phyloP scores from a whole-genome alignment of 78 protist genomes.

The Carpediemonas membranifera region DNA sequence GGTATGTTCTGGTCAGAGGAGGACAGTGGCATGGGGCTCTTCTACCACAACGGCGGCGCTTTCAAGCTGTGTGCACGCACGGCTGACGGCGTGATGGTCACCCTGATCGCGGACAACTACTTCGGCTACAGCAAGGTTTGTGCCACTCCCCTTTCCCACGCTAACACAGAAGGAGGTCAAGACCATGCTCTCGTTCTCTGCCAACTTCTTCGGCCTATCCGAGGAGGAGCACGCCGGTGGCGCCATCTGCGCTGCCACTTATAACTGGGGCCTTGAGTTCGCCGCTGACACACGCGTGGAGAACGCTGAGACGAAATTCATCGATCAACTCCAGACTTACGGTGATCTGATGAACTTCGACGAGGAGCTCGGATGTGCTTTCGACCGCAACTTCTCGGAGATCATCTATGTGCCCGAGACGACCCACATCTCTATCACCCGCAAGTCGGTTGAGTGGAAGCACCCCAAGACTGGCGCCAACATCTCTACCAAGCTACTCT shows the following conservation, averaged over 20 bases:
- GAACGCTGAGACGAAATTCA: not conserved
- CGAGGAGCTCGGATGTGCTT: slow-evolving; percentile 1
- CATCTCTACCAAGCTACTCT: not conserved
- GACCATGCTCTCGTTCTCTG: slow-evolving; percentile 5
- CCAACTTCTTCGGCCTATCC: not conserved
- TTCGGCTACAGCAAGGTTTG: slow-evolving; percentile 12
- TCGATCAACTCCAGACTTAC: not conserved
- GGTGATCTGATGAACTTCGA: not conserved
- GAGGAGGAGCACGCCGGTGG: slow-evolving; percentile 32
- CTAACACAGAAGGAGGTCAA: slow-evolving; percentile 17
- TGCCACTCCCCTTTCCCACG: too few species aligned
- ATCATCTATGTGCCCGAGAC: not conserved
- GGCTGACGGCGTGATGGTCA: not conserved
- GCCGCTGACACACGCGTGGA: not conserved
- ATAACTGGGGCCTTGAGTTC: not conserved
- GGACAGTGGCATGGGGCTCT: too few species aligned
- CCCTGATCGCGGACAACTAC: slow-evolving; percentile 7
- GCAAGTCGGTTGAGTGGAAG: not conserved
- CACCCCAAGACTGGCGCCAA: not conserved
- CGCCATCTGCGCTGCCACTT: not conserved
- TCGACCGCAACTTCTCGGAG: not conserved
- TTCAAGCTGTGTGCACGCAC: not conserved
- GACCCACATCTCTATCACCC: not conserved
- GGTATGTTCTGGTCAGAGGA: slow-evolving; percentile 4
- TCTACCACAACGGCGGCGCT: slow-evolving; percentile 13